Evolutionary conservation across 78 protist genomes (phyloP).

Genomic region (Tieghemostelium lacteum): DNA sequence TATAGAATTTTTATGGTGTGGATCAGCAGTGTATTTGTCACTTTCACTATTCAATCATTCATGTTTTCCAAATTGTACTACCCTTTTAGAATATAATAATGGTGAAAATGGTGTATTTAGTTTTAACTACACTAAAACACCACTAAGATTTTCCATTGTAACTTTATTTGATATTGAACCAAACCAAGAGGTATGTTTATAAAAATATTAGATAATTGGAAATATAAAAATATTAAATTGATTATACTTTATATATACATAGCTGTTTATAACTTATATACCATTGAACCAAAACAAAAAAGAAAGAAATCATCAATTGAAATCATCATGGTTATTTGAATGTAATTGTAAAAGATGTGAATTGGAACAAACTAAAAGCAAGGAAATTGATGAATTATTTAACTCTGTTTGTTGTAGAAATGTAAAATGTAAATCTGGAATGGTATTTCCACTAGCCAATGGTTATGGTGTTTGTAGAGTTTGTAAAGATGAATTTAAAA

Average conservation of each 20-base stretch:
- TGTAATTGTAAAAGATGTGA: constrained; percentile 44
- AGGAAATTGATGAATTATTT: neutral
- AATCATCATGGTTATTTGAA: constrained; percentile 52
- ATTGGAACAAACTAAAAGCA: neutral
- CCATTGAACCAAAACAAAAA: constrained; percentile 39
- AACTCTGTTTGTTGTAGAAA: constrained; percentile 14
- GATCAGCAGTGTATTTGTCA: constrained; percentile 50
- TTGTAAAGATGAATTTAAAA: neutral
- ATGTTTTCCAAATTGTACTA: constrained; percentile 61
- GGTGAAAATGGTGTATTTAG: neutral
- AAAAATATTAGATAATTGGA: too few relatives aligned
- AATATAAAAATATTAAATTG: too few relatives aligned
- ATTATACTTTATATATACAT: too few relatives aligned
- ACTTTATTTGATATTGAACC: constrained; percentile 23
- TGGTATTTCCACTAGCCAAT: constrained; percentile 6
- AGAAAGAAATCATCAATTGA: constrained; percentile 10
- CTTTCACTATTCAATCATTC: constrained; percentile 56
- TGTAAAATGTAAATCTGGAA: constrained; percentile 11
- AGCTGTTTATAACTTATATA: constrained; percentile 36
- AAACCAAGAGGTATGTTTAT: neutral
- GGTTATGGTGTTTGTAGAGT: constrained; percentile 35
- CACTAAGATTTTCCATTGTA: constrained; percentile 14
- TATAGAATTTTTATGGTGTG: constrained; percentile 24
- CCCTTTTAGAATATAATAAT: constrained; percentile 11
- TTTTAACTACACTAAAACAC: neutral